Evolutionary conservation across 441 rosid genomes (phyloP).

Genomic region (Pelargonium fulgidum): DNA sequence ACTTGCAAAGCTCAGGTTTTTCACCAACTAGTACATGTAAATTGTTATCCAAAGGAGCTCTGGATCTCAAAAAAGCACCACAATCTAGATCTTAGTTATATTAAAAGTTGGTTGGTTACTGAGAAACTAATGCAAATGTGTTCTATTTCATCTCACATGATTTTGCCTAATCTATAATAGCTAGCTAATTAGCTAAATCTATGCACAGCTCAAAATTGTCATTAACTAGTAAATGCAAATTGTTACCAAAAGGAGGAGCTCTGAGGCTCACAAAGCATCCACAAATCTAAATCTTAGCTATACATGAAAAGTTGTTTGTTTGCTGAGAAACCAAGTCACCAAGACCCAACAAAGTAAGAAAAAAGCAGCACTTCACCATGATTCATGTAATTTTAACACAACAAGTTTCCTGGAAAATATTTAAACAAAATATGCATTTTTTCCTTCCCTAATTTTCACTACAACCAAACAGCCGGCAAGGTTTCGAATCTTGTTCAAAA

Average conservation of each 20-base stretch:
- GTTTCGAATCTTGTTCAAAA: background rate
- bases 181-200: background rate
- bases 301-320: too few species aligned
- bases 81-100: background rate
- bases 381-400: background rate
- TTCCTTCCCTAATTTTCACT: slow-evolving; percentile 3
- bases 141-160: background rate
- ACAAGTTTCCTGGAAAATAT: background rate
- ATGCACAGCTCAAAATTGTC: background rate
- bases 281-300: background rate
- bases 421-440: background rate
- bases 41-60: background rate
- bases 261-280: background rate
- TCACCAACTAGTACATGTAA: background rate
- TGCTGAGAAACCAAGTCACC: too few species aligned
- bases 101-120: background rate
- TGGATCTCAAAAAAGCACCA: background rate
- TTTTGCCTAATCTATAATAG: background rate
- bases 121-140: background rate
- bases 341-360: too few species aligned
- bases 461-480: slow-evolving; percentile 6
- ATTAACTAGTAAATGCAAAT: background rate
- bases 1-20: background rate
- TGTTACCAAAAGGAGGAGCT: background rate
- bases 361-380: too few species aligned